Conservation (phyloP, 257 asterid species). For the Linaria vulgaris region DNA sequence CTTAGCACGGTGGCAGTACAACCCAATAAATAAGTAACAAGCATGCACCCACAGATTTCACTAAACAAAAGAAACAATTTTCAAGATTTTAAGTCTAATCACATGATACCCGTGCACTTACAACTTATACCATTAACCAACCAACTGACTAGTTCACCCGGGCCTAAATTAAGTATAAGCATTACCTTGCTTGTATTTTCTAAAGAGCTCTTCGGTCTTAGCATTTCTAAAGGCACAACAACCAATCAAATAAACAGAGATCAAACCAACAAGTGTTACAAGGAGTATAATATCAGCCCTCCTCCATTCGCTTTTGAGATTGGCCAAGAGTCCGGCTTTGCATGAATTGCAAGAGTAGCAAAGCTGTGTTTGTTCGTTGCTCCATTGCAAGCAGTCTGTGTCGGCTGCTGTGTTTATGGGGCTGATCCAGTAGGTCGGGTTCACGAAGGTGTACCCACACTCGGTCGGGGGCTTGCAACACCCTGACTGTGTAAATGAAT, state of each 20-base stretch:
- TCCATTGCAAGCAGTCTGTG: constrained; percentile 83
- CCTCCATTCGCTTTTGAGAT: constrained; percentile 73
- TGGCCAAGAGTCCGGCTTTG: constrained; percentile 85
- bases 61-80: too few relatives aligned
- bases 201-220: constrained; percentile 70
- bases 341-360: constrained; percentile 85
- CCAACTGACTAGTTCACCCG: too few relatives aligned
- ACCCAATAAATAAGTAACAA: too few relatives aligned
- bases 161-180: constrained; percentile 33
- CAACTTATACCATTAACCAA: too few relatives aligned
- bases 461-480: constrained; percentile 94
- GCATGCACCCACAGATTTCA: too few relatives aligned
- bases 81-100: too few relatives aligned
- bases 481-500: constrained; percentile 93
- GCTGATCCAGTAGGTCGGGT: constrained; percentile 93
- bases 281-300: constrained; percentile 60
- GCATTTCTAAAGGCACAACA: constrained; percentile 90
- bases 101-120: too few relatives aligned
- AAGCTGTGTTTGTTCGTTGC: constrained; percentile 81
- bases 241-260: constrained; percentile 63
- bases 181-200: constrained; percentile 78
- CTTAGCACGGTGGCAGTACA: too few relatives aligned
- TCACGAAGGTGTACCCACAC: constrained; percentile 92
- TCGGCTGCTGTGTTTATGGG: constrained; percentile 77
- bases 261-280: constrained; percentile 58